phyloP scores from a whole-genome alignment of 2,329 filamentous ascomycete species.

The Cercospora sojina region DNA sequence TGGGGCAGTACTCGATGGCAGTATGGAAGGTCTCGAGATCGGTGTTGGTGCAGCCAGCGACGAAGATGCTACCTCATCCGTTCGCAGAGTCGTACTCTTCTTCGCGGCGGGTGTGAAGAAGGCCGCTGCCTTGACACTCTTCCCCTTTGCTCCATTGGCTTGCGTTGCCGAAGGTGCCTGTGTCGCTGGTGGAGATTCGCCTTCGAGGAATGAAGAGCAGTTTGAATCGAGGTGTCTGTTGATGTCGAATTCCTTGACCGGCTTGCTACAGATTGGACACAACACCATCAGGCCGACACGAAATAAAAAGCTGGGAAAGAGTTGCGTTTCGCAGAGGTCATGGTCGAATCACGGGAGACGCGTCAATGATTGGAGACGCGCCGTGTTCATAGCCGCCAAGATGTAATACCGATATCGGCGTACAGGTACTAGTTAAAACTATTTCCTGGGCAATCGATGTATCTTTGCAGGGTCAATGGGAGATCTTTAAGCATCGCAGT shows the following conservation, averaged over 20 bases:
- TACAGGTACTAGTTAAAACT: neutral
- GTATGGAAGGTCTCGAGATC: conserved; percentile 1
- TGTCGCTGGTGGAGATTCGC: conserved; percentile 44
- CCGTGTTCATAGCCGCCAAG: neutral
- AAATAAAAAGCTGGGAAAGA: neutral
- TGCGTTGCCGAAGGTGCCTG: conserved; percentile 26
- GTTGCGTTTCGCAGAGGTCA: neutral
- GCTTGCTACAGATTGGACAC: conserved; percentile 39
- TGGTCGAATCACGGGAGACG: neutral
- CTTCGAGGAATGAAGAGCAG: conserved; percentile 67
- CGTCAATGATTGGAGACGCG: conserved; percentile 7
- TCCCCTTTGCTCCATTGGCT: conserved; percentile 32
- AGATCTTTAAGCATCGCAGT: neutral
- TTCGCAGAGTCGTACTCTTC: conserved; percentile 36
- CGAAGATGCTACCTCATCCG: conserved; percentile 25
- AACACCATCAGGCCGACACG: conserved; percentile 30
- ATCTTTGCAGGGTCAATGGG: neutral
- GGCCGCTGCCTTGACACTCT: conserved; percentile 48
- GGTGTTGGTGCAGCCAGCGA: conserved; percentile 27
- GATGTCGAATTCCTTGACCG: conserved; percentile 65
- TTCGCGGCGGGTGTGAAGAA: conserved; percentile 56
- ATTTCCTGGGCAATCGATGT: neutral
- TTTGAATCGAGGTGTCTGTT: conserved; percentile 88
- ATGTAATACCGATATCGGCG: conserved; percentile 1
- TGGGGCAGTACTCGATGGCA: conserved; percentile 29